Base-by-base conservation (phyloP, 257 asterid genomes). In the Striga asiatica region DNA sequence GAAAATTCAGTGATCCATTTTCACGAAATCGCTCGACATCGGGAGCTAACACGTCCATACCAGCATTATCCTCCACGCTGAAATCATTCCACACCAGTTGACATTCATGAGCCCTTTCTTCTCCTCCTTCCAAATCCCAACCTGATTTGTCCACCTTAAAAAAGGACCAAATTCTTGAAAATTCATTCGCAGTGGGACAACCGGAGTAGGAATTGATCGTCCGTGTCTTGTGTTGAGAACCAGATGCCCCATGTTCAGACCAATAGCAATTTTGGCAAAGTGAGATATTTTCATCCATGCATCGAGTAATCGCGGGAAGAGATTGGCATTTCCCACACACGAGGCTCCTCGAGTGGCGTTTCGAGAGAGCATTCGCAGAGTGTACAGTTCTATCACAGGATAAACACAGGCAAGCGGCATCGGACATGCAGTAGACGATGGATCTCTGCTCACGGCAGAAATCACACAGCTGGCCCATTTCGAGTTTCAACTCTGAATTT, bases 381-480 rank as follows among this genome's bases (percentile, higher is more conserved):
- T 84, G 94, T 60, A 84, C 74, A n/a, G 56, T 71, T 18, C 82
- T 75, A 60, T 84, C 94, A 55, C 94, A 84, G 5, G 88, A 70
- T 52, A 84, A 75, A 57, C 91, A 84, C 22, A 84, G 66, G 73
- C 42, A 69, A 53, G 89, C 85, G 24, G 74, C 75, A 47, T 79
- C 92, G 0, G 92, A 76, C 43, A 68, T 74, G 64, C 87, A 82
- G 38, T 79, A 76, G 56, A 82, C 71, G 52, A 78, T 67, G 8
- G 79, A 76, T 63, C 73, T 71, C 66, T 76, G 92, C 72, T 74
- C 80, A 53, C 74, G 60, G 61, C 87, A 82, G 71, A 76, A 82
- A 70, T 76, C 92, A 66, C 92, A 82, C 16, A 72, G 46, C 11
- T 60, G 60, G 9, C 78, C 82, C 92, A 76, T 74, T 38, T 57